phyloP scores from a whole-genome alignment of 129 eudicot species.

The Helichrysum umbraculigerum region DNA sequence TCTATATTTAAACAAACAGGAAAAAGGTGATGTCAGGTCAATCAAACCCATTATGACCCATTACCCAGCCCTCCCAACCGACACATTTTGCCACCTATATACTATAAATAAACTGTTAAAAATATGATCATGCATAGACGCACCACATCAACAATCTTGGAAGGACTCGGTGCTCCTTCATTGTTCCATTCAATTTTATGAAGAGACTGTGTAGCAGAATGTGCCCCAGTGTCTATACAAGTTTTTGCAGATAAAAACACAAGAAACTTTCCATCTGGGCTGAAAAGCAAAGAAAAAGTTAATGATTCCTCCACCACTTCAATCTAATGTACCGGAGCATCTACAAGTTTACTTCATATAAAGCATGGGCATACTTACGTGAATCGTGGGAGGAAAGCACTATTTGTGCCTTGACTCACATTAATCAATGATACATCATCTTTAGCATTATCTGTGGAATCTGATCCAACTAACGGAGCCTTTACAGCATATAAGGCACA shows the following conservation, averaged over 20 bases:
- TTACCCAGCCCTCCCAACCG: neutral
- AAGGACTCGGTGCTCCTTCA: conserved; percentile 46
- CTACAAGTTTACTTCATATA: neutral
- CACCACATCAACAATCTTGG: conserved; percentile 76
- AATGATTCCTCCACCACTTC: neutral
- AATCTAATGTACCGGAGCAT: neutral
- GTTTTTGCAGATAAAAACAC: conserved; percentile 84
- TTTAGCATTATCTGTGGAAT: conserved; percentile 38
- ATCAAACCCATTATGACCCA: neutral
- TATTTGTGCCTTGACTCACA: conserved; percentile 65
- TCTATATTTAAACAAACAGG: too few species aligned
- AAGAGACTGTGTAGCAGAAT: conserved; percentile 84
- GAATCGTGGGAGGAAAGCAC: conserved; percentile 86
- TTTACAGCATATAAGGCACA: conserved; percentile 84
- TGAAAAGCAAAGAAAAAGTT: conserved; percentile 42
- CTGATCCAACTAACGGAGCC: conserved; percentile 54
- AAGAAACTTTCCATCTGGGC: conserved; percentile 88
- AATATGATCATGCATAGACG: conserved; percentile 25
- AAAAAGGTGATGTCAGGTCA: too few species aligned
- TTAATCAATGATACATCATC: conserved; percentile 44
- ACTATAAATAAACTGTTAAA: conserved; percentile 1
- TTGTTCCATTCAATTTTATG: conserved; percentile 82
- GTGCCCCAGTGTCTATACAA: conserved; percentile 86
- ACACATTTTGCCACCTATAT: neutral
- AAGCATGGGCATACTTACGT: conserved; percentile 44